A percentile compares a stretch with the other conserved stretches of the same genome.
These are phyloP conservation scores for Eremothecium gossypii DNA, from an alignment of 1,139 yeast species.

Conservation along the genomic window DNA sequence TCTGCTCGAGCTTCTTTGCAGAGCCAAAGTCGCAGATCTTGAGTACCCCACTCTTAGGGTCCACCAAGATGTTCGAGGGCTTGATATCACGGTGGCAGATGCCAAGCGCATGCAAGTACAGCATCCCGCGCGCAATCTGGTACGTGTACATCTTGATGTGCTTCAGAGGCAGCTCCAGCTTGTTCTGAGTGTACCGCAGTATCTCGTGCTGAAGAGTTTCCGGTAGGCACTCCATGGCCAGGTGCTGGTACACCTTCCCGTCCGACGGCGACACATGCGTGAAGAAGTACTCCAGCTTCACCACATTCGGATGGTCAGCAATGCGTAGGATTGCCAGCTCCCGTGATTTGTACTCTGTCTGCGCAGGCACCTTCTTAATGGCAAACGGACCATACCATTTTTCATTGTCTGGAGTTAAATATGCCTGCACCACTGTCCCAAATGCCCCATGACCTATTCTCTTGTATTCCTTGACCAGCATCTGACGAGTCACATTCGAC, in stretches of 20 bases:
- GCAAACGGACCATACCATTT: conserved; percentile 74
- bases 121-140: conserved; percentile 75
- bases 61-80: conserved; percentile 69
- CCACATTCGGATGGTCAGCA: conserved; percentile 72
- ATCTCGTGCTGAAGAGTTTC: conserved; percentile 68
- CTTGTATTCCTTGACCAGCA: conserved; percentile 63
- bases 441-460: conserved; percentile 80
- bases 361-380: conserved; percentile 74
- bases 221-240: conserved; percentile 83
- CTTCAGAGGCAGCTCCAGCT: conserved; percentile 57
- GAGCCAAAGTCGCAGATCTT: conserved; percentile 80
- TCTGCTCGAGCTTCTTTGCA: conserved; percentile 65
- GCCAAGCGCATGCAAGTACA: conserved; percentile 69
- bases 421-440: conserved; percentile 75
- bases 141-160: conserved; percentile 73
- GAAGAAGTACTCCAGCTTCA: conserved; percentile 58
- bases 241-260: conserved; percentile 60
- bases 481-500: conserved; percentile 43
- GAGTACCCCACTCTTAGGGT: conserved; percentile 54
- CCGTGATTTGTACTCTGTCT: conserved; percentile 72
- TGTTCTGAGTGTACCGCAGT: conserved; percentile 54
- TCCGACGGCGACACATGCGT: conserved; percentile 47
- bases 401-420: conserved; percentile 33
- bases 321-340: conserved; percentile 67
- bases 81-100: conserved; percentile 77